phyloP scores from a whole-genome alignment of 495 filamentous ascomycete genomes.

The Daldinia vernicosa region DNA sequence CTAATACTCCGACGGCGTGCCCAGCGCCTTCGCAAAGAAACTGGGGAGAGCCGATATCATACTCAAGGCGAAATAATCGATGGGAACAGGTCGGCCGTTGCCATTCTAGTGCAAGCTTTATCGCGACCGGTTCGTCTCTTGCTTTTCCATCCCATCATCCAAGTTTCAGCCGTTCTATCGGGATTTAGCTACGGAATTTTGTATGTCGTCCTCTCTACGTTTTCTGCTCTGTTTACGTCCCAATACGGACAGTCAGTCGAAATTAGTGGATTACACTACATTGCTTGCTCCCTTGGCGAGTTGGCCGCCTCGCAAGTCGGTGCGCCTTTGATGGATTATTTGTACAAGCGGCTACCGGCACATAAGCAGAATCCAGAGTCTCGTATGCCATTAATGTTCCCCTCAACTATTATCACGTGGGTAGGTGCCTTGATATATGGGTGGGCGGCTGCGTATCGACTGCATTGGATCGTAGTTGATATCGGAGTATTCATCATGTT shows the following conservation, averaged over 20 bases:
- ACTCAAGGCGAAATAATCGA: constrained; percentile 26
- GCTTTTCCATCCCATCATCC: constrained; percentile 54
- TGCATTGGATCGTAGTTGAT: constrained; percentile 54
- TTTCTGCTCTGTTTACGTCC: constrained; percentile 46
- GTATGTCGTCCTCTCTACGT: constrained; percentile 54
- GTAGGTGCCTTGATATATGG: constrained; percentile 50
- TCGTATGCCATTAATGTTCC: background rate
- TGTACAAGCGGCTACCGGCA: constrained; percentile 20
- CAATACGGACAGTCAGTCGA: constrained; percentile 42
- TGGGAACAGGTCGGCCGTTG: background rate
- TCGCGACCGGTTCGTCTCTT: constrained; percentile 62
- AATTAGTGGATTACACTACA: constrained; percentile 51
- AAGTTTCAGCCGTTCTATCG: constrained; percentile 48
- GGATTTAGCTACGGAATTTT: constrained; percentile 49
- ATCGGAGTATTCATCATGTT: constrained; percentile 14
- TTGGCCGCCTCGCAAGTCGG: constrained; percentile 51
- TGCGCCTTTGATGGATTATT: constrained; percentile 44
- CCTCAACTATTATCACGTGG: constrained; percentile 7
- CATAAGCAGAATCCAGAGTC: constrained; percentile 2
- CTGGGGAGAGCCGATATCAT: constrained; percentile 15
- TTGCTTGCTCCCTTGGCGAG: constrained; percentile 58
- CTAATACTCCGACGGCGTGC: constrained; percentile 29
- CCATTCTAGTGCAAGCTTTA: background rate
- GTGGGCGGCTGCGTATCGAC: constrained; percentile 30
- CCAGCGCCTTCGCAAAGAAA: constrained; percentile 14